phyloP scores from a whole-genome alignment of 2,329 filamentous ascomycete species.

The Phoma herbarum region DNA sequence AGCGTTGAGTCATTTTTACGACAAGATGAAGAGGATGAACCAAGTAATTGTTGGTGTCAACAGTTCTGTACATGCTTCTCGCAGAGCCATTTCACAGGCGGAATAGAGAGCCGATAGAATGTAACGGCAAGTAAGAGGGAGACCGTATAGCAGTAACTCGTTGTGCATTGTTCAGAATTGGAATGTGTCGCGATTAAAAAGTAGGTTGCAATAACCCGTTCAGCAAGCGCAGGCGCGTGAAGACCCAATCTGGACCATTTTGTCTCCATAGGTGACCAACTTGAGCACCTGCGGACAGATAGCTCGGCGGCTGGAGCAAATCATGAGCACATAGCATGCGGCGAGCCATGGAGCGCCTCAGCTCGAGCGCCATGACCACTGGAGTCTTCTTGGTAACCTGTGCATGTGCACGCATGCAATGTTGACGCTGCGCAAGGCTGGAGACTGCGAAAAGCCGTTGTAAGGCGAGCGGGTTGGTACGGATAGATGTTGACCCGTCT shows the following conservation, averaged over 20 bases:
- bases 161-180: constrained; percentile 14
- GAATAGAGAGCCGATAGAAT: not conserved
- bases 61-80: not conserved
- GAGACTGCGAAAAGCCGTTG: not conserved
- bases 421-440: constrained; percentile 1
- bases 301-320: not conserved
- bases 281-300: not conserved
- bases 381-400: constrained; percentile 1
- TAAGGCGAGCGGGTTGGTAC: constrained; percentile 3
- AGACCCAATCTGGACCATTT: not conserved
- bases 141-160: not conserved
- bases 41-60: no score
- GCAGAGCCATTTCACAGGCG: not conserved
- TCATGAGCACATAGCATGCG: not conserved
- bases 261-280: not conserved
- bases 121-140: not conserved
- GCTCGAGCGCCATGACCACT: constrained; percentile 1
- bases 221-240: constrained; percentile 3
- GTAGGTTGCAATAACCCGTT: not conserved
- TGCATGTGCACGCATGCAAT: constrained; percentile 2
- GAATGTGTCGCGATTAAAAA: constrained; percentile 7
- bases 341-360: not conserved
- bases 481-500: constrained; percentile 1
- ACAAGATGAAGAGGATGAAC: not conserved
- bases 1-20: not conserved